phyloP scores from a whole-genome alignment of 2,329 filamentous ascomycete genomes.

The Colletotrichum higginsianum region DNA sequence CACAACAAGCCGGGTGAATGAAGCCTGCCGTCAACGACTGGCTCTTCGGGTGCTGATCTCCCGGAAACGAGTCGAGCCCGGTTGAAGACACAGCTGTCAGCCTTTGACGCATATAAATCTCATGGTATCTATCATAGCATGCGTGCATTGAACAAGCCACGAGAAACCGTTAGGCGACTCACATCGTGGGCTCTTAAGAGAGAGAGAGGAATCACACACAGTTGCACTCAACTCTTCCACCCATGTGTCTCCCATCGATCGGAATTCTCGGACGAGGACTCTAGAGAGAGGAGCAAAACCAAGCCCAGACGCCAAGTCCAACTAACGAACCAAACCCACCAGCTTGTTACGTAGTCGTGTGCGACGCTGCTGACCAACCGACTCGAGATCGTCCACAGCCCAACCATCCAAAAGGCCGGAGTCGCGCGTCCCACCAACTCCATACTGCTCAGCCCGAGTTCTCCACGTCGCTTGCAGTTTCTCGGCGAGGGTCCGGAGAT shows the following conservation, averaged over 20 bases:
- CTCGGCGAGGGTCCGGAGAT: neutral
- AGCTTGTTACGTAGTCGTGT: neutral
- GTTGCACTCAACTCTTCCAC: neutral
- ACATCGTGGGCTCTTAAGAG: too few species aligned
- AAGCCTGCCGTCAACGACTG: too few species aligned
- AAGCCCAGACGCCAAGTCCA: slow-evolving; percentile 1
- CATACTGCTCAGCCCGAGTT: neutral
- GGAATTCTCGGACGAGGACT: neutral
- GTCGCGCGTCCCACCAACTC: neutral
- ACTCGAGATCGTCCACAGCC: neutral
- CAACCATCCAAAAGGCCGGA: neutral
- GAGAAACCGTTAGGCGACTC: neutral
- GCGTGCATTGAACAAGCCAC: neutral
- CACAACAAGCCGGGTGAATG: too few species aligned
- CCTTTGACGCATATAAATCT: neutral
- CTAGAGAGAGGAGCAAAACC: neutral
- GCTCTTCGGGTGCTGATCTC: too few species aligned
- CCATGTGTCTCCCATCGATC: neutral
- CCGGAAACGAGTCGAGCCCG: too few species aligned
- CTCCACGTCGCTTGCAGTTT: slow-evolving; percentile 5
- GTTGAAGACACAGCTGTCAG: too few species aligned
- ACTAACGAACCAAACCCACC: neutral
- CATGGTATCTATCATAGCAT: neutral
- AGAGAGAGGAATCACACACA: neutral
- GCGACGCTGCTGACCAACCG: neutral